Evolutionary conservation across 345 rosid genomes (phyloP).

Genomic region (Gossypium sturtianum): DNA sequence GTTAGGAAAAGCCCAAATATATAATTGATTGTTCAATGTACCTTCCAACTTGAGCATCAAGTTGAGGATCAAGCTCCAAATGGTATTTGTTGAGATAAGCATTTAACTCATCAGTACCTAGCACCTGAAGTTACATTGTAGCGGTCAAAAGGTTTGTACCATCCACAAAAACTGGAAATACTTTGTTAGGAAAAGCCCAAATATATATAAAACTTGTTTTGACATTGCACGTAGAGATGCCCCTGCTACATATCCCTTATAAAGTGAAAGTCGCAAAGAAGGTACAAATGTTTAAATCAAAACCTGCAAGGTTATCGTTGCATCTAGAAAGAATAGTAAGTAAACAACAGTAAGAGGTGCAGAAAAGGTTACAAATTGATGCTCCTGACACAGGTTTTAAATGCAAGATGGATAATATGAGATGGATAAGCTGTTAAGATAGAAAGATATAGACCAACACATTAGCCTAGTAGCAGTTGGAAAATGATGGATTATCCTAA

Average conservation of each 20-base stretch:
- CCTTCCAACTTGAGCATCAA: constrained; percentile 93
- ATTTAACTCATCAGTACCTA: constrained; percentile 90
- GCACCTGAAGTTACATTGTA: constrained; percentile 45
- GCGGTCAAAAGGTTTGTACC: background rate
- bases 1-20: too few species aligned
- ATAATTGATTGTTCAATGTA: constrained; percentile 17
- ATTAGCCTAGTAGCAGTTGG: background rate
- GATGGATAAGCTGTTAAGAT: background rate
- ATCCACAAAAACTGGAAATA: background rate
- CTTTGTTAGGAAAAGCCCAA: background rate
- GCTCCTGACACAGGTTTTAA: background rate
- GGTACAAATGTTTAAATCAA: background rate
- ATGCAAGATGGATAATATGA: background rate
- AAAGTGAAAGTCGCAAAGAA: background rate
- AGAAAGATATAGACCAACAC: background rate
- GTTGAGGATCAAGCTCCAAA: constrained; percentile 88
- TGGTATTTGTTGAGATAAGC: constrained; percentile 82
- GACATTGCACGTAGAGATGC: background rate
- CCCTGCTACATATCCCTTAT: background rate
- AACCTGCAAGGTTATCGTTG: background rate
- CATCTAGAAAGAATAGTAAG: background rate
- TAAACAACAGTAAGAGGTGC: background rate
- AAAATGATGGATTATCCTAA: background rate
- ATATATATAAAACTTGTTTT: background rate
- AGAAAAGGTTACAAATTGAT: background rate